Evolutionary conservation across 495 filamentous ascomycete species (phyloP).

Genomic region (Cairneyella variabilis): DNA sequence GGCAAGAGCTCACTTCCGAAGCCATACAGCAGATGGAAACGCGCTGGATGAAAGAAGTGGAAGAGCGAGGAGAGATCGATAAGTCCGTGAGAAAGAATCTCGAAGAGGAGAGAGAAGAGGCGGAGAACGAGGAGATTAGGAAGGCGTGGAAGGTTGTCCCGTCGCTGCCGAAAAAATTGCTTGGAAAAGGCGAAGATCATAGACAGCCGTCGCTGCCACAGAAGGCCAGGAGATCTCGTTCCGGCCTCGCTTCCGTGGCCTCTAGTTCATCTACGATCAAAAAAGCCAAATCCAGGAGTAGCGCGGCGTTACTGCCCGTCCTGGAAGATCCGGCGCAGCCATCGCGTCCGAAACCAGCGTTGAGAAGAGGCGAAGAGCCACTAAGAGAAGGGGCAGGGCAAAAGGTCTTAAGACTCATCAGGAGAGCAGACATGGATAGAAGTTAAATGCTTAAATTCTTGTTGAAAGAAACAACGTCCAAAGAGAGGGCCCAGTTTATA

Average conservation of each 20-base stretch:
- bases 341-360: not conserved
- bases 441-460: slow-evolving; percentile 2
- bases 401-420: slow-evolving; percentile 10
- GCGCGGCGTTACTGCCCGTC: not conserved
- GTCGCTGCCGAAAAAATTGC: slow-evolving; percentile 9
- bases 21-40: slow-evolving; percentile 67
- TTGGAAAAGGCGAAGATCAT: slow-evolving; percentile 18
- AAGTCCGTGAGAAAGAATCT: slow-evolving; percentile 22
- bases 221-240: slow-evolving; percentile 3
- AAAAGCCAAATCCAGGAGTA: not conserved
- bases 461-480: not conserved
- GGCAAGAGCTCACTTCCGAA: slow-evolving; percentile 67
- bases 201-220: slow-evolving; percentile 12
- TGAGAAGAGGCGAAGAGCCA: not conserved
- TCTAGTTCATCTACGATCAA: not conserved
- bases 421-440: slow-evolving; percentile 16
- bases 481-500: no score
- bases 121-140: slow-evolving; percentile 19
- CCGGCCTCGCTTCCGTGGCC: not conserved
- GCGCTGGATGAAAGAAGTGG: slow-evolving; percentile 49
- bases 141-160: slow-evolving; percentile 13
- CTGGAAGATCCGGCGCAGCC: not conserved
- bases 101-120: slow-evolving; percentile 23
- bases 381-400: slow-evolving; percentile 8
- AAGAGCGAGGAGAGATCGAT: slow-evolving; percentile 35